phyloP scores from a whole-genome alignment of 139 green algal species.

The Micractinium sp. region DNA sequence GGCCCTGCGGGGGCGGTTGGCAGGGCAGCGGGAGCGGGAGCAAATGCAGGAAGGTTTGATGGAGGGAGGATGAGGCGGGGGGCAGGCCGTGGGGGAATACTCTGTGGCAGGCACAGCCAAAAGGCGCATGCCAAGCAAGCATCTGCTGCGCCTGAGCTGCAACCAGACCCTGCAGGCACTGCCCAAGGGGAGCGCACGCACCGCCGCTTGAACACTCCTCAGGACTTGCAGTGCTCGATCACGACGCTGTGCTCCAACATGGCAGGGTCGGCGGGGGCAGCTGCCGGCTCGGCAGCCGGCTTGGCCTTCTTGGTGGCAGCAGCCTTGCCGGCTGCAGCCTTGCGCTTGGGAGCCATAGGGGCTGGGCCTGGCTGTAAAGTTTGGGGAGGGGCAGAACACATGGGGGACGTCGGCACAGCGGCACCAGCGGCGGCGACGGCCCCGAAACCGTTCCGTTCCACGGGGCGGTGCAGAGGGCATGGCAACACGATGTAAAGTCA shows the following conservation, averaged over 20 bases:
- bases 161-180: neutral
- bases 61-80: neutral
- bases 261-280: neutral
- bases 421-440: too few relatives aligned
- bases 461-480: too few relatives aligned
- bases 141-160: too few relatives aligned
- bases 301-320: constrained; percentile 14
- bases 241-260: neutral
- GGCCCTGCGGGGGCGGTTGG: neutral
- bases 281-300: neutral
- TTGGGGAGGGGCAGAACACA: too few relatives aligned
- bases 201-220: constrained; percentile 40
- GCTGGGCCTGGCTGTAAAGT: too few relatives aligned
- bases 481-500: too few relatives aligned
- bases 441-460: too few relatives aligned
- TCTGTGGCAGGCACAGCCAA: neutral
- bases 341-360: constrained; percentile 35
- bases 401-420: too few relatives aligned
- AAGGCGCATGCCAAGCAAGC: neutral
- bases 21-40: neutral
- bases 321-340: neutral
- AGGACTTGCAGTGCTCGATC: constrained; percentile 33
- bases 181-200: neutral
- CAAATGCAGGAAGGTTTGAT: neutral
- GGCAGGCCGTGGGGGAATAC: too few relatives aligned